Base-by-base conservation (phyloP, 192 early-diverging fungal genomes). In the Jimgerdemannia lactiflua region DNA sequence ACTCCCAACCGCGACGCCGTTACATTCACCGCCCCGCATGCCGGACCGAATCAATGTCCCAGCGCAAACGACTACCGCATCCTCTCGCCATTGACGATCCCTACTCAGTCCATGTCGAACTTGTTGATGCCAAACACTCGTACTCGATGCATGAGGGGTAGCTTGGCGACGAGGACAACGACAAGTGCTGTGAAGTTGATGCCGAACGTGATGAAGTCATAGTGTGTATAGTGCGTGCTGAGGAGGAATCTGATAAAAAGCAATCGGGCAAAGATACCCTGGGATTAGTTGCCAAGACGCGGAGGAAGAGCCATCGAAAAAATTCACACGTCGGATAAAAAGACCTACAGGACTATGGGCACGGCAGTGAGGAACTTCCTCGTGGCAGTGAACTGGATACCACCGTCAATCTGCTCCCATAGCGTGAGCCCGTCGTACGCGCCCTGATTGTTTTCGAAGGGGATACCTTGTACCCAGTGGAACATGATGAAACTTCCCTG, bases 371-470 rank as follows among this genome's bases (percentile, higher is more conserved):
- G 84, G 80, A 95, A 99, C 82, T 99, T 99, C 82, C 96, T 96
- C 74, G 97, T 93, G n/a, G 97, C 95, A 42, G 98, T 99, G 81
- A 98, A 98, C 77, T 98, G 95, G 67, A 92, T 94, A 44, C 97
- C 97, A 74, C 95, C 92, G 86, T 99, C 98, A 80, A 99, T 97
- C 86, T 99, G 98, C 82, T 99, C 97, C 98, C 98, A 99, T 65
- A 99, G 88, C 19, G 97, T 99, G 63, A 97, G 80, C 69, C 93
- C 93, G 78, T 95, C 94, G 72, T 94, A 97, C 3, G 95, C 96
- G 67, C 95, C 95, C 83, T 97, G 95, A 77, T 95, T 93, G 42
- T 95, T 89, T 76, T 94, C 92, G 77, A 97, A 99, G 49, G 98
- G 98, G 20, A 94, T 94, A n/a, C 97, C 96, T 67, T 93, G 92